Evolutionary conservation across 2,329 filamentous ascomycete species (phyloP).

Genomic region (Lomentospora prolificans): DNA sequence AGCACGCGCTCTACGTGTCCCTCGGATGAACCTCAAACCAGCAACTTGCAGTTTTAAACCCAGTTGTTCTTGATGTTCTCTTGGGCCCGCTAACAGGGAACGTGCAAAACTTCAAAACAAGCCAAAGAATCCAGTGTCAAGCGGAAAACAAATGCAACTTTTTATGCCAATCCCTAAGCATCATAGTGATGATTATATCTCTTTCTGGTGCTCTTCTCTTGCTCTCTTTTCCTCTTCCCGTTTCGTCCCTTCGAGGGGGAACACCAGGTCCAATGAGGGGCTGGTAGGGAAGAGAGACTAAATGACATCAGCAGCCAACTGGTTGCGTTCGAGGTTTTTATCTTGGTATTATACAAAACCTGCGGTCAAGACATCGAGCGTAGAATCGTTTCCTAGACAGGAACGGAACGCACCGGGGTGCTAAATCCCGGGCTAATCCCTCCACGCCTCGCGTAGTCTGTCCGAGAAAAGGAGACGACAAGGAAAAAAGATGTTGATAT

Average conservation of each 20-base stretch:
- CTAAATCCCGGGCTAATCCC: neutral
- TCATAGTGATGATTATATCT: conserved; percentile 4
- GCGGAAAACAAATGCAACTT: conserved; percentile 2
- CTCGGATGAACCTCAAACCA: conserved; percentile 1
- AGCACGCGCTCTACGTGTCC: conserved; percentile 3
- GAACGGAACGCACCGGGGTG: neutral
- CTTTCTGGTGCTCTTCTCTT: neutral
- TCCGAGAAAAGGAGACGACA: neutral
- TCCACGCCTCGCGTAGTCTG: neutral
- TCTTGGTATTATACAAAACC: conserved; percentile 6
- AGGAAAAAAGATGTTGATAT: conserved; percentile 1
- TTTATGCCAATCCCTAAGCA: conserved; percentile 4
- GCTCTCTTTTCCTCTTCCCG: conserved; percentile 1
- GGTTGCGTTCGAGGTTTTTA: neutral
- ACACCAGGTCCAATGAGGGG: neutral
- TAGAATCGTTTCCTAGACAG: neutral
- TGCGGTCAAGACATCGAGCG: neutral
- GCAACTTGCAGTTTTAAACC: conserved; percentile 7
- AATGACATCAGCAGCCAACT: conserved; percentile 7
- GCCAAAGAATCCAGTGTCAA: conserved; percentile 2
- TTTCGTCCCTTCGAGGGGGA: neutral
- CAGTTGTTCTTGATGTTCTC: neutral
- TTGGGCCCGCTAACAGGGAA: neutral
- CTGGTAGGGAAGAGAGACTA: conserved; percentile 1
- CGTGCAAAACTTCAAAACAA: neutral